Percentiles rank a stretch among this genome's conserved stretches.
These are phyloP conservation scores for Annulohypoxylon truncatum DNA, from an alignment of 2,329 filamentous ascomycete species.

Conservation along the genomic window DNA sequence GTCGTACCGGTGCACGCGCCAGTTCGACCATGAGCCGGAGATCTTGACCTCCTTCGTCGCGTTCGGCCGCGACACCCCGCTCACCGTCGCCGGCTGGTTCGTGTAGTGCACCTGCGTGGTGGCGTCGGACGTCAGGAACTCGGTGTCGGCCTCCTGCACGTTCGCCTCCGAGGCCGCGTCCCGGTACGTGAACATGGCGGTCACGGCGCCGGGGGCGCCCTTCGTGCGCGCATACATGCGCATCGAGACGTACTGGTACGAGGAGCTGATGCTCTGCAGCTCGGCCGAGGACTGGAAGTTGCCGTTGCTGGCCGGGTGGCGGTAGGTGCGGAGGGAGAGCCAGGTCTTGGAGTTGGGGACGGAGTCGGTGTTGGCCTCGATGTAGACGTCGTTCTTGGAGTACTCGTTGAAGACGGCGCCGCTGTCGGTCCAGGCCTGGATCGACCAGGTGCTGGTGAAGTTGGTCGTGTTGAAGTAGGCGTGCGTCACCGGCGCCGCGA, in stretches of 20 bases:
- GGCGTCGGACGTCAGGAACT: slow-evolving; percentile 62
- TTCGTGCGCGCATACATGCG: slow-evolving; percentile 63
- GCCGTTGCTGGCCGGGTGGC: slow-evolving; percentile 47
- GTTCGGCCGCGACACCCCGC: slow-evolving; percentile 17
- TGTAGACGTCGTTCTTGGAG: slow-evolving; percentile 58
- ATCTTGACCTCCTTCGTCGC: slow-evolving; percentile 24
- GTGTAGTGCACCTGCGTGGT: slow-evolving; percentile 64
- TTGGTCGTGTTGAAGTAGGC: slow-evolving; percentile 49
- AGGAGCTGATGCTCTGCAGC: slow-evolving; percentile 54
- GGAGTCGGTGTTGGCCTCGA: slow-evolving; percentile 54
- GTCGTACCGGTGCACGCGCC: slow-evolving; percentile 70
- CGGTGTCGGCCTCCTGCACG: slow-evolving; percentile 66
- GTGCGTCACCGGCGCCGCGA: slow-evolving; percentile 46
- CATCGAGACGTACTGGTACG: slow-evolving; percentile 56
- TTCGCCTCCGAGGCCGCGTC: slow-evolving; percentile 45
- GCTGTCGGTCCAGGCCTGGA: slow-evolving; percentile 47
- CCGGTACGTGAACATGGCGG: slow-evolving; percentile 65
- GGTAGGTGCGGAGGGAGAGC: slow-evolving; percentile 60
- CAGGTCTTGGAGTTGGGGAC: slow-evolving; percentile 53
- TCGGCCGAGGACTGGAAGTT: slow-evolving; percentile 63
- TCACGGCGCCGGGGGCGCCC: slow-evolving; percentile 60
- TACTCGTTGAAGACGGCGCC: slow-evolving; percentile 52
- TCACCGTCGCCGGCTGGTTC: slow-evolving; percentile 65
- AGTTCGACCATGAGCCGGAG: slow-evolving; percentile 60
- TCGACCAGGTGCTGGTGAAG: slow-evolving; percentile 50